phyloP scores from a whole-genome alignment of 805 yeast species.

The Candida nitratophila region DNA sequence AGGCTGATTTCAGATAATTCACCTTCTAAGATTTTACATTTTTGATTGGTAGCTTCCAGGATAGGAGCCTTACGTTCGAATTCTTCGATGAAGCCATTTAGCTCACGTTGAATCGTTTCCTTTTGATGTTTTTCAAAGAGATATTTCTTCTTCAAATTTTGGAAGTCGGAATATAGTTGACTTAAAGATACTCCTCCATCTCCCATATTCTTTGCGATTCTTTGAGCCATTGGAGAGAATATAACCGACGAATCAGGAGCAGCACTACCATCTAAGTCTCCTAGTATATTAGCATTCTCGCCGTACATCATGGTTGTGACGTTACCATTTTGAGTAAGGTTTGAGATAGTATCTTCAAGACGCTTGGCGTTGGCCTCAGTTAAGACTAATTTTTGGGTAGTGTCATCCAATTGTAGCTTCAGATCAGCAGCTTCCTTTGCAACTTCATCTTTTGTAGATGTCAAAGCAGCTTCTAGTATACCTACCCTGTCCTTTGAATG shows the following conservation, averaged over 20 bases:
- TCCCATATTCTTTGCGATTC: constrained; percentile 33
- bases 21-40: constrained; percentile 48
- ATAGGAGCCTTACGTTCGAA: constrained; percentile 74
- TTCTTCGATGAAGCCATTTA: constrained; percentile 67
- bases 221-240: constrained; percentile 53
- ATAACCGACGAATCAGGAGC: constrained; percentile 13
- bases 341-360: constrained; percentile 38
- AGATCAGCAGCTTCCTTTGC: constrained; percentile 29
- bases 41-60: constrained; percentile 57
- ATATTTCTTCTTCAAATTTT: constrained; percentile 56
- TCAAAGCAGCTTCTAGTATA: constrained; percentile 43
- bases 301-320: background rate
- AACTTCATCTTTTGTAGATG: constrained; percentile 32
- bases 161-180: constrained; percentile 57
- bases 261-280: constrained; percentile 8
- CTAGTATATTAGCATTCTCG: constrained; percentile 6
- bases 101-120: constrained; percentile 59
- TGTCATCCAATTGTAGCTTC: constrained; percentile 27
- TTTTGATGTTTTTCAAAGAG: constrained; percentile 66
- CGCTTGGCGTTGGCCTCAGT: constrained; percentile 32
- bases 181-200: constrained; percentile 58
- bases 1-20: constrained; percentile 49
- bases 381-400: constrained; percentile 29
- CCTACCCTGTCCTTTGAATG: constrained; percentile 46
- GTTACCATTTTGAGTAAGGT: constrained; percentile 24